Evolutionary conservation across 1,284 basidiomycete species (phyloP).

Genomic region (Sanghuangporus baumii): DNA sequence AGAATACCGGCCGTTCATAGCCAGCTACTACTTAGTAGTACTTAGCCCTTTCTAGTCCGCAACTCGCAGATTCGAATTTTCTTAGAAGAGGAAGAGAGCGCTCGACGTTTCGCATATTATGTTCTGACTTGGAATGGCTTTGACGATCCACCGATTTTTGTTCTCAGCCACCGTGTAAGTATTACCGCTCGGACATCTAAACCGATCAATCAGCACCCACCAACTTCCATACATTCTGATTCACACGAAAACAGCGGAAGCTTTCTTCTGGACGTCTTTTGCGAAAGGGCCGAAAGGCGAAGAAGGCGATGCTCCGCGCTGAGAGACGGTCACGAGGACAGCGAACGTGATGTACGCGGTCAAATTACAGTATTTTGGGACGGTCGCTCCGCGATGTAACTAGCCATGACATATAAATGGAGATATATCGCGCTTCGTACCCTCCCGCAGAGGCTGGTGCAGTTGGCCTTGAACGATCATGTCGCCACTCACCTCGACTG

Average conservation of each 20-base stretch:
- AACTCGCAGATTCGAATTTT: no score
- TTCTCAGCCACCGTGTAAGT: background rate
- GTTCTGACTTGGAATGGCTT: no score
- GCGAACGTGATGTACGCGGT: background rate
- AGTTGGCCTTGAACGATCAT: background rate
- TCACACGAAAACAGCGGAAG: background rate
- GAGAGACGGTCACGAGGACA: background rate
- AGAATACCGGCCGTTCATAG: no score
- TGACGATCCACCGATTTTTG: no score
- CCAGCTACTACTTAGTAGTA: no score
- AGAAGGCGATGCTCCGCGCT: background rate
- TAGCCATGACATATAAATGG: background rate
- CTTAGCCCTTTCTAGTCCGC: no score
- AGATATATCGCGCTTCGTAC: background rate
- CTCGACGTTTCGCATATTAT: no score
- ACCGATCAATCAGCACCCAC: background rate
- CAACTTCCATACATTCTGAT: background rate
- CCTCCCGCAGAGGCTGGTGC: background rate
- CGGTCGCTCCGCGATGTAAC: background rate
- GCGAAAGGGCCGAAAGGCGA: background rate
- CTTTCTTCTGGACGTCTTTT: background rate
- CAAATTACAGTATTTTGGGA: background rate
- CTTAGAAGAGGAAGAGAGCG: no score
- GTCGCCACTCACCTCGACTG: background rate
- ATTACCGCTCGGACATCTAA: background rate